Conservation (phyloP, 2,329 filamentous ascomycete genomes). For the Claviceps pazoutovae region DNA sequence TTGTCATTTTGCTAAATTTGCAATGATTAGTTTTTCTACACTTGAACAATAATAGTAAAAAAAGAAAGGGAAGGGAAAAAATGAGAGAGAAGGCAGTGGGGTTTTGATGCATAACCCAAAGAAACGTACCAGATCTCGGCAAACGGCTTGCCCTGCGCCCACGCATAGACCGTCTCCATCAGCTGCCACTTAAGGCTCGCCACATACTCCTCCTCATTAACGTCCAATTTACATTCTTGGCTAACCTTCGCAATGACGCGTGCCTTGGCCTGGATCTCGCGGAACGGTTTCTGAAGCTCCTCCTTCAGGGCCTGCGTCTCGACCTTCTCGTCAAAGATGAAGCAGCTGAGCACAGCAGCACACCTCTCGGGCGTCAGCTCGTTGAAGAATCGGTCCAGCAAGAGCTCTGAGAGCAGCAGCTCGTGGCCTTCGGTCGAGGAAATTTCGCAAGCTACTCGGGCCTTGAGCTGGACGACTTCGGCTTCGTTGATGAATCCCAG, state of each 20-base stretch:
- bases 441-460: constrained; percentile 93
- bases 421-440: constrained; percentile 85
- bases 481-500: constrained; percentile 91
- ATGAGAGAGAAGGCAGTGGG: no score
- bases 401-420: constrained; percentile 76
- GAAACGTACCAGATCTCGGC: constrained; percentile 78
- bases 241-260: constrained; percentile 84
- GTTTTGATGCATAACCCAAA: no score
- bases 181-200: constrained; percentile 83
- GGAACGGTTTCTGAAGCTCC: constrained; percentile 71
- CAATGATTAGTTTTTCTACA: background rate
- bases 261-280: constrained; percentile 78
- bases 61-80: background rate
- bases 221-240: constrained; percentile 78
- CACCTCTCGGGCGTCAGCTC: constrained; percentile 79
- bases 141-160: constrained; percentile 84
- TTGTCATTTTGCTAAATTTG: constrained; percentile 79
- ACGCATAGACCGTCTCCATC: constrained; percentile 90
- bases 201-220: constrained; percentile 94
- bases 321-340: constrained; percentile 95
- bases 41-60: background rate
- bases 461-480: constrained; percentile 93
- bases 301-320: constrained; percentile 67
- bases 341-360: constrained; percentile 77
- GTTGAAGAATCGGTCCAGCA: constrained; percentile 98